Evolutionary conservation across 2,329 filamentous ascomycete genomes (phyloP).

Genomic region (Penicillium frequentans): DNA sequence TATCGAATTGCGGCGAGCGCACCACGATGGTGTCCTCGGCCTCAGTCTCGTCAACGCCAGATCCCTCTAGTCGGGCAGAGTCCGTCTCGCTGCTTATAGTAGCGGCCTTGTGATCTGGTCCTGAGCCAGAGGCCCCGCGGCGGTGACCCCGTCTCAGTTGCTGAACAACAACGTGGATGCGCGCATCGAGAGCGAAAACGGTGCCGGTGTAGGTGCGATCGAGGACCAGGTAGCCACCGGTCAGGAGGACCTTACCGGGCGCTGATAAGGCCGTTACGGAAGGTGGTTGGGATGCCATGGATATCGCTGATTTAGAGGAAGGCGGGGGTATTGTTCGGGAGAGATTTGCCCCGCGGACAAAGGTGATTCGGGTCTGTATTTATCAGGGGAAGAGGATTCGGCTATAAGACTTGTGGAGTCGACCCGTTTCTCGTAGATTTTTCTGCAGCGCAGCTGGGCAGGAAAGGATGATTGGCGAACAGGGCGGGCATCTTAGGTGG

Average conservation of each 20-base stretch:
- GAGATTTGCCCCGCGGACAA: not conserved
- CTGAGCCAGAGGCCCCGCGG: constrained; percentile 17
- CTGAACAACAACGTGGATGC: constrained; percentile 62
- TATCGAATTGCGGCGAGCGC: constrained; percentile 84
- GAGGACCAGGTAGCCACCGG: constrained; percentile 92
- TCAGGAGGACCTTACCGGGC: constrained; percentile 92
- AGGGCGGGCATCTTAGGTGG: not conserved
- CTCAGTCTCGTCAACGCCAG: constrained; percentile 54
- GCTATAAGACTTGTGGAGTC: not conserved
- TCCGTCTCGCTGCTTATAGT: constrained; percentile 5
- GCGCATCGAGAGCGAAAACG: constrained; percentile 64
- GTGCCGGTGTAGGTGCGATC: constrained; percentile 80
- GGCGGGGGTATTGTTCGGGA: constrained; percentile 7
- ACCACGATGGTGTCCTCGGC: constrained; percentile 73
- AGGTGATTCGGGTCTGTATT: not conserved
- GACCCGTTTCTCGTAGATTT: not conserved
- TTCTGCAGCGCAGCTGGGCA: not conserved
- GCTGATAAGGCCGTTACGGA: constrained; percentile 69
- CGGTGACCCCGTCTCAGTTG: constrained; percentile 46
- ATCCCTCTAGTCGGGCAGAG: constrained; percentile 9
- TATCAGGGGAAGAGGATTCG: not conserved
- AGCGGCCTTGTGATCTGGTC: constrained; percentile 8
- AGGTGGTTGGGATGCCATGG: constrained; percentile 21
- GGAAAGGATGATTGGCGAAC: not conserved
- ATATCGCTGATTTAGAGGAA: constrained; percentile 8